Base-by-base conservation (phyloP, 371 early-diverging fungal species). In the Nosema muscidifuracis region DNA sequence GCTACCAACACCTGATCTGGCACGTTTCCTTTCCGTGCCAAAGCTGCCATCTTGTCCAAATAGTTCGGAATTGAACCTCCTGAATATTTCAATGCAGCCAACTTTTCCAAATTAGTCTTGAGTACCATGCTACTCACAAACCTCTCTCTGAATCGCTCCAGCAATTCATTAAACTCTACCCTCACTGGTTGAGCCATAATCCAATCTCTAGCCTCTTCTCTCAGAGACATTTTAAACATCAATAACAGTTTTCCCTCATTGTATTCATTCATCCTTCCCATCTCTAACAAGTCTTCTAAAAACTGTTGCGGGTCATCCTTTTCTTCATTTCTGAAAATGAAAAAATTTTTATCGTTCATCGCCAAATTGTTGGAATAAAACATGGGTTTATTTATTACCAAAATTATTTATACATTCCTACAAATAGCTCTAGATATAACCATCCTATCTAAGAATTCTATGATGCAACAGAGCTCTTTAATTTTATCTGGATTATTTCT, bases 301-400 rank as follows among this genome's bases (percentile, higher is more conserved):
- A 50, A 50, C 50, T 50, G 50, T 22, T 50, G 50, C 16, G 50
- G 50, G 24, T 50, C 50, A 50, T 50, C 50, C 18, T 50, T 50
- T 50, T 50, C 50, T 22, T 50, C 50, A 50, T 50, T 50, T 50
- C 50, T 50, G 3, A 50, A 50, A 12, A 12, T 3, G 18, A 50
- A 18, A 50, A 50, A 50, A 50, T 7, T 18, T 50, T 50, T 50
- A 50, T 50, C 50, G 16, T 16, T 6, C 3, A 16, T 50, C 50
- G 50, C 50, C 50, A 50, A 12, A 50, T 50, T 50, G 50, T n/a
- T n/a, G n/a, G n/a, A n/a, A n/a, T n/a, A n/a, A n/a, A n/a, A n/a
- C n/a, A n/a, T n/a, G n/a, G n/a, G n/a, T n/a, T n/a, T n/a, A n/a
- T n/a, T n/a, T n/a, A n/a, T n/a, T 40, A 40, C 15, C 7, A 40